A percentile compares a stretch with the other conserved stretches of the same genome.
phyloP scores from a whole-genome alignment of 768 basidiomycete species.

The Peribolospora kevripleyi region DNA sequence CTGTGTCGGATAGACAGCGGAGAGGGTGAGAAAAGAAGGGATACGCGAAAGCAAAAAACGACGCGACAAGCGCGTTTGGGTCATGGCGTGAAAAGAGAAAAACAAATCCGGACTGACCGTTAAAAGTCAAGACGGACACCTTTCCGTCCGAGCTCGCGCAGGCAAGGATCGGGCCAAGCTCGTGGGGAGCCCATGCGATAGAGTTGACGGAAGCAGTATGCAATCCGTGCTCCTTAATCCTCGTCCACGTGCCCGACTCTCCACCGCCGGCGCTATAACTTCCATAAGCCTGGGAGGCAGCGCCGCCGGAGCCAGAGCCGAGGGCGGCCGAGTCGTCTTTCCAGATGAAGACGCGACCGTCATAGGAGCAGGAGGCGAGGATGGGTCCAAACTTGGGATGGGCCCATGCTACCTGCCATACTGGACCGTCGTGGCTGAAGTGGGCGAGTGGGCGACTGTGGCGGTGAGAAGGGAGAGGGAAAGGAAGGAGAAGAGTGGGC shows the following conservation, averaged over 20 bases:
- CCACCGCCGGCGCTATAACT: too few relatives aligned
- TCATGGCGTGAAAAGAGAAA: neutral
- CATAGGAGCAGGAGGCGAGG: conserved; percentile 93
- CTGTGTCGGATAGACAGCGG: conserved; percentile 22
- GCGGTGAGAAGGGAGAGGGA: neutral
- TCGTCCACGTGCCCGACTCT: conserved; percentile 42
- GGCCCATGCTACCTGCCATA: conserved; percentile 97
- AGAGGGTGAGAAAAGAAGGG: neutral
- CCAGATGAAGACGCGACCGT: conserved; percentile 96
- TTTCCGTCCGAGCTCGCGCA: conserved; percentile 96
- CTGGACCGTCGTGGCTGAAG: conserved; percentile 72
- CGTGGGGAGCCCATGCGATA: conserved; percentile 96
- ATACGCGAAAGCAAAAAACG: neutral
- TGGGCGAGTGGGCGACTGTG: neutral
- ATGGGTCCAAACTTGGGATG: conserved; percentile 94
- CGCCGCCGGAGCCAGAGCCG: conserved; percentile 27
- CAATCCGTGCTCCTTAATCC: conserved; percentile 81
- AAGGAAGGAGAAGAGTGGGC: neutral
- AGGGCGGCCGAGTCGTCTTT: conserved; percentile 41
- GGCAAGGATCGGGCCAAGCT: conserved; percentile 83
- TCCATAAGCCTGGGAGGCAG: conserved; percentile 9
- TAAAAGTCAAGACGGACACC: conserved; percentile 84
- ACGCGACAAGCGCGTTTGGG: neutral
- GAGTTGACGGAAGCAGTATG: conserved; percentile 84
- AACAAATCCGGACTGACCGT: conserved; percentile 34